Conservation (phyloP, 2,329 filamentous ascomycete genomes). For the Aspergillus latus region DNA sequence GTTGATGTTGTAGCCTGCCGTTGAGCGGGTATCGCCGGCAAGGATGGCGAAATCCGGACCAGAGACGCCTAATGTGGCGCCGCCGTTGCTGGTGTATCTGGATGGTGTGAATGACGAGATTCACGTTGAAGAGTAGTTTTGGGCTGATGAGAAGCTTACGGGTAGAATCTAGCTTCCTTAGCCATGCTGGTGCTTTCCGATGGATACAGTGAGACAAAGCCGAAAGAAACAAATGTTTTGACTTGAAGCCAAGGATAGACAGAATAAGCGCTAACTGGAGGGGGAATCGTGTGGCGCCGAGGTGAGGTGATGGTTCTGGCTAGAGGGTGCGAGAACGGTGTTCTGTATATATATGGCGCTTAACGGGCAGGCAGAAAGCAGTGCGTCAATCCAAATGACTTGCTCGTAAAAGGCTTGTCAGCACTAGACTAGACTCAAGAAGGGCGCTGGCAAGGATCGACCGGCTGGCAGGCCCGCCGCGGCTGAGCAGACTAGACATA, state of each 20-base stretch:
- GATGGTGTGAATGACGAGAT: neutral
- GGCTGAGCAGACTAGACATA: no score
- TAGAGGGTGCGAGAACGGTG: neutral
- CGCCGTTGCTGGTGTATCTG: conserved; percentile 2
- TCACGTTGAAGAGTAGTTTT: neutral
- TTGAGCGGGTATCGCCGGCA: neutral
- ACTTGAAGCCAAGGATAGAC: no score
- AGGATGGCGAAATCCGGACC: neutral
- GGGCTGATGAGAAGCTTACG: neutral
- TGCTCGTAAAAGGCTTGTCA: neutral
- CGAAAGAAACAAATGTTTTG: no score
- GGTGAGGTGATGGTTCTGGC: neutral
- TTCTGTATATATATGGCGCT: neutral
- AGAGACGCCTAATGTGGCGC: neutral
- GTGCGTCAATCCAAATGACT: neutral
- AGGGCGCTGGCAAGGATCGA: no score
- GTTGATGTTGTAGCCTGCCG: conserved; percentile 2
- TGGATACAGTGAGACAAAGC: no score
- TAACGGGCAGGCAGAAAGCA: neutral
- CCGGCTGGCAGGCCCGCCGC: no score
- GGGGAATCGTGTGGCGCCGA: neutral
- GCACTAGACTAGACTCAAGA: neutral
- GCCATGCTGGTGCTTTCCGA: neutral
- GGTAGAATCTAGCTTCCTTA: conserved; percentile 1
- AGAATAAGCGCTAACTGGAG: neutral